Conservation (phyloP, 2,329 filamentous ascomycete genomes). For the Aspergillus tanneri region DNA sequence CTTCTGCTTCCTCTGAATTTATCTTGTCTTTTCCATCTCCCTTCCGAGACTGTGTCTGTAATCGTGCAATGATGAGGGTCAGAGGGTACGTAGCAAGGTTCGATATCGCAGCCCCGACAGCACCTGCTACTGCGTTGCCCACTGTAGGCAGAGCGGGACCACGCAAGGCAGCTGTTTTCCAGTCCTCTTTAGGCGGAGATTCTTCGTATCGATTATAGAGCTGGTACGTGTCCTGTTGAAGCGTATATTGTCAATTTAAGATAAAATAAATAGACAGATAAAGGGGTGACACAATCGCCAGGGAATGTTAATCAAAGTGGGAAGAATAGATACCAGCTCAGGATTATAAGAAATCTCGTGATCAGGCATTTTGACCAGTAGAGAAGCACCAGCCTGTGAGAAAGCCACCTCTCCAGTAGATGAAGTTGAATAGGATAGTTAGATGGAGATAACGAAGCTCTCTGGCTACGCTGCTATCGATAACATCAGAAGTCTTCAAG, state of each 20-base stretch:
- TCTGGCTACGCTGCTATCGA: no score
- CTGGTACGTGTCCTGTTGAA: constrained; percentile 42
- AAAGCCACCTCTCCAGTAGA: no score
- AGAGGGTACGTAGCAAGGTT: constrained; percentile 79
- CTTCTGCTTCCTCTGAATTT: constrained; percentile 42
- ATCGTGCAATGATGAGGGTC: constrained; percentile 74
- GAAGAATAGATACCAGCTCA: constrained; percentile 10
- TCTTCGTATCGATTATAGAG: constrained; percentile 45
- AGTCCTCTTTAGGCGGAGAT: constrained; percentile 29
- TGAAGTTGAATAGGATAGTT: no score
- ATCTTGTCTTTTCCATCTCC: constrained; percentile 41
- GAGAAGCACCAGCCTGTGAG: no score
- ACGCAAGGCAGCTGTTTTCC: constrained; percentile 33
- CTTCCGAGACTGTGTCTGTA: constrained; percentile 67
- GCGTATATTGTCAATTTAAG: no score
- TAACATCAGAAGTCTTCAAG: no score
- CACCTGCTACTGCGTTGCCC: constrained; percentile 78
- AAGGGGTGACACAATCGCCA: no score
- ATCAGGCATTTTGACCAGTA: constrained; percentile 9
- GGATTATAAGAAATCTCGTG: constrained; percentile 13
- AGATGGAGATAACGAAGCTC: no score
- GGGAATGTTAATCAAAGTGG: neutral
- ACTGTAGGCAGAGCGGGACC: constrained; percentile 64
- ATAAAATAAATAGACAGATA: no score
- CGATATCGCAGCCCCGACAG: constrained; percentile 73